A percentile compares a stretch with the other conserved stretches of the same genome.
Evolutionary conservation across 495 filamentous ascomycete species (phyloP).

Genomic region (Cercophora newfieldiana): DNA sequence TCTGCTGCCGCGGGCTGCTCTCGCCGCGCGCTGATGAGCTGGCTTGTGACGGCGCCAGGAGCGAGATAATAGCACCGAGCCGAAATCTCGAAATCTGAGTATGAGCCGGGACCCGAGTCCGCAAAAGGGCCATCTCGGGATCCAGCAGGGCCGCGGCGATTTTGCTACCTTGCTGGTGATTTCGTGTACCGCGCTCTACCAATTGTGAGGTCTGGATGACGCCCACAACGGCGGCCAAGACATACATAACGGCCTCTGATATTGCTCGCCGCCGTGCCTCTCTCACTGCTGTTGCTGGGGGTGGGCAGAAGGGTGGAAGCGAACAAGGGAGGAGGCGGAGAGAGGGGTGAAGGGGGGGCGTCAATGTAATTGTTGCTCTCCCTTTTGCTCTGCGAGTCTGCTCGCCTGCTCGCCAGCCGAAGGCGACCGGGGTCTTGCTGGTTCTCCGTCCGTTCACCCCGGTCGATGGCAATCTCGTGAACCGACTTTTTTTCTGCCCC

Average conservation of each 20-base stretch:
- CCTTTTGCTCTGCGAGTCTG: slow-evolving; percentile 39
- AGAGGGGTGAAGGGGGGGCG: slow-evolving; percentile 6
- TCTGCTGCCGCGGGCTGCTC: slow-evolving; percentile 2
- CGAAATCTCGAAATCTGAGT: slow-evolving; percentile 2
- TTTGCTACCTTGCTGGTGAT: slow-evolving; percentile 26
- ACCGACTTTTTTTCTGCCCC: slow-evolving; percentile 34
- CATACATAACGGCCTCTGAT: slow-evolving; percentile 32
- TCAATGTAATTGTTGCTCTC: slow-evolving; percentile 31
- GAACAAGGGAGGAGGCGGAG: slow-evolving; percentile 7
- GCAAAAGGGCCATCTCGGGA: slow-evolving; percentile 7
- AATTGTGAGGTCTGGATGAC: slow-evolving; percentile 28
- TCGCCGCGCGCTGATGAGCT: not conserved
- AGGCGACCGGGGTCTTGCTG: slow-evolving; percentile 39
- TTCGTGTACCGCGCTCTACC: slow-evolving; percentile 30
- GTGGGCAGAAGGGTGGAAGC: slow-evolving; percentile 5
- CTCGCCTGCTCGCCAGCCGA: slow-evolving; percentile 50
- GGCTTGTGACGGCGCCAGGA: slow-evolving; percentile 10
- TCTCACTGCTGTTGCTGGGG: slow-evolving; percentile 2
- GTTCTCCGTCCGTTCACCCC: slow-evolving; percentile 28
- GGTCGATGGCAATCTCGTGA: slow-evolving; percentile 41
- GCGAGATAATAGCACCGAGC: slow-evolving; percentile 12
- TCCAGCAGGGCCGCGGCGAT: slow-evolving; percentile 11
- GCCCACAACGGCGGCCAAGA: slow-evolving; percentile 28
- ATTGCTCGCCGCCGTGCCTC: slow-evolving; percentile 24
- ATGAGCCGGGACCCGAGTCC: slow-evolving; percentile 1